Percentiles rank a stretch among this genome's conserved stretches.
Evolutionary conservation across 2,329 filamentous ascomycete genomes (phyloP).

Genomic region (Setomelanomma holmii): DNA sequence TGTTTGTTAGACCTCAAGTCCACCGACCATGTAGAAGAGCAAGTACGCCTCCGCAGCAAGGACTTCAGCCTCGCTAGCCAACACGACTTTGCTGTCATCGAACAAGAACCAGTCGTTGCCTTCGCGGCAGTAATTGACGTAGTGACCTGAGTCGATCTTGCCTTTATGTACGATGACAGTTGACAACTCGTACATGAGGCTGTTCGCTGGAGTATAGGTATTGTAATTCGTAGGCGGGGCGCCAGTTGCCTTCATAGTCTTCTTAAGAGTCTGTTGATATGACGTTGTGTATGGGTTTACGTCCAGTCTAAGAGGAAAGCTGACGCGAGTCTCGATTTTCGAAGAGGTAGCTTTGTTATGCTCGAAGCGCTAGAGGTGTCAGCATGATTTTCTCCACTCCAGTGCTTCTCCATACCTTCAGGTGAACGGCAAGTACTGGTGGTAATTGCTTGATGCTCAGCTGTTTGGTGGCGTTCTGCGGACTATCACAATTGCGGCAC

Average conservation of each 20-base stretch:
- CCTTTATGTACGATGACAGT: conserved; percentile 93
- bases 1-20: conserved; percentile 38
- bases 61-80: conserved; percentile 84
- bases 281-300: conserved; percentile 88
- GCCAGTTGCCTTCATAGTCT: conserved; percentile 48
- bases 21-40: conserved; percentile 72
- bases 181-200: conserved; percentile 82
- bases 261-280: conserved; percentile 46
- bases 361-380: conserved; percentile 68
- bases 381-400: not conserved
- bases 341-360: conserved; percentile 76
- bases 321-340: conserved; percentile 86
- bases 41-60: conserved; percentile 87
- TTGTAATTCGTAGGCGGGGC: conserved; percentile 38
- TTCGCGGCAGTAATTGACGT: conserved; percentile 86
- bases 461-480: conserved; percentile 81
- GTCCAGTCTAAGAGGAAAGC: conserved; percentile 85
- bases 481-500: conserved; percentile 78
- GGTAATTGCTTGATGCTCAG: conserved; percentile 84
- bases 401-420: conserved; percentile 70
- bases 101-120: conserved; percentile 93
- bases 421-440: conserved; percentile 87
- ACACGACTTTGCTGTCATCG: conserved; percentile 90
- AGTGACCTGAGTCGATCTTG: conserved; percentile 91
- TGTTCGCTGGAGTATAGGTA: conserved; percentile 50